Percentiles rank a stretch among this genome's conserved stretches.
These are phyloP conservation scores for Phylloporus rhodoxanthus DNA, from an alignment of 768 basidiomycete species.

Conservation along the genomic window DNA sequence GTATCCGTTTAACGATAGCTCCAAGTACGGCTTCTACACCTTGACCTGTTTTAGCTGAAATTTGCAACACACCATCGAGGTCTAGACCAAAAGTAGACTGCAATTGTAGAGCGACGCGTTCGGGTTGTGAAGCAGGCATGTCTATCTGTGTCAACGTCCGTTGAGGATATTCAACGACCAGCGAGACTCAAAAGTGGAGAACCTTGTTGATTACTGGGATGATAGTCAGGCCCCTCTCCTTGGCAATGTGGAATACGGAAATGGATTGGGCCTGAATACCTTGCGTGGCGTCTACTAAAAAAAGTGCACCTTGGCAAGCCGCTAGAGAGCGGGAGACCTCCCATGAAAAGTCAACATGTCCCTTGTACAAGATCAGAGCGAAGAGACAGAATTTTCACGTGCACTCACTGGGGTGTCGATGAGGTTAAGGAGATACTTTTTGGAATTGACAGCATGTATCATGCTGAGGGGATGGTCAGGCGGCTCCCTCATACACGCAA, in stretches of 20 bases:
- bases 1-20: constrained; percentile 79
- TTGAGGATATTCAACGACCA: constrained; percentile 1
- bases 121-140: constrained; percentile 81
- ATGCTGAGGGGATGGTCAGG: constrained; percentile 47
- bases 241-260: constrained; percentile 87
- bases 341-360: constrained; percentile 98
- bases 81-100: constrained; percentile 77
- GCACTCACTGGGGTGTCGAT: constrained; percentile 85
- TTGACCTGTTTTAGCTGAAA: constrained; percentile 90
- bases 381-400: background rate
- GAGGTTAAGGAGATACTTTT: constrained; percentile 76
- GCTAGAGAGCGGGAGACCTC: constrained; percentile 90
- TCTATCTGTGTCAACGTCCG: constrained; percentile 59
- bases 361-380: constrained; percentile 37
- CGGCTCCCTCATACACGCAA: background rate
- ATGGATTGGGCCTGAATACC: constrained; percentile 97
- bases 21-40: constrained; percentile 74
- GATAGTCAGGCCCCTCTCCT: constrained; percentile 72
- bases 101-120: constrained; percentile 75
- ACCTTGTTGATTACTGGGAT: constrained; percentile 95
- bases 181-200: background rate
- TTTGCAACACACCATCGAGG: constrained; percentile 63
- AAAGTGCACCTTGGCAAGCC: constrained; percentile 85
- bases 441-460: constrained; percentile 56
- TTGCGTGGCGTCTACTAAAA: constrained; percentile 93